Base-by-base conservation (phyloP, 2,329 filamentous ascomycete genomes). In the Penicillium sp. region DNA sequence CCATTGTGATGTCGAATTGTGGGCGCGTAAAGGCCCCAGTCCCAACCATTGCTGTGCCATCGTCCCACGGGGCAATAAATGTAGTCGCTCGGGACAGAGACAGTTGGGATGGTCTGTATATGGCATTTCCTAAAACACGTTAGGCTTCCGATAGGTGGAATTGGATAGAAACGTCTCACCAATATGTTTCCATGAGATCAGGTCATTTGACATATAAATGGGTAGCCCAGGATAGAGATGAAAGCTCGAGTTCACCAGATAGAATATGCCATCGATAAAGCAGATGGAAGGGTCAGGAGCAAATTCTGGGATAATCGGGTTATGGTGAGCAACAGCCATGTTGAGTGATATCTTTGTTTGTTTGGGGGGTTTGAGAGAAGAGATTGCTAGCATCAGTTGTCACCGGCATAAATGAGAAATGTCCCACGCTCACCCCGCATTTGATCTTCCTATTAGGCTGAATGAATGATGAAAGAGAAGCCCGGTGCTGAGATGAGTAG, bases 301-400 rank as follows among this genome's bases (percentile, higher is more conserved):
- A 52, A 77, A 81, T 13, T 79, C 79, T 4, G 79, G 75, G 3
- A 81, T 64, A 33, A 81, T 76, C 2, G 78, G 79, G 59, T 81
- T 81, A 12, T 42, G 46, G n/a, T 45, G 6, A 23, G 31, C 12
- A 31, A 19, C n/a, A 21, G n/a, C 23, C 29, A 56, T 56, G 21
- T 15, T 23, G 25, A 25, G 17, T 49, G 9, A 23, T 35, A 12
- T 27, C 9, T 10, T 41, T 17, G 8, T n/a, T 50, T 13, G n/a
- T 25, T 7, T 0, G 17, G 25, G 5, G n/a, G 31, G 6, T 35
- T 31, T 38, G 21, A 50, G 21, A 50, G n/a, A 21, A 12, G 25
- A 25, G n/a, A 6, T 41, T 25, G 4, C 2, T n/a, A 23, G 15
- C 6, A 25, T 42, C 15, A 8, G 3, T 4, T 42, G 25, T 23